Percentiles rank a stretch among this genome's conserved stretches.
Conservation (phyloP, 495 filamentous ascomycete species). For the Aspergillus cavernicola region DNA sequence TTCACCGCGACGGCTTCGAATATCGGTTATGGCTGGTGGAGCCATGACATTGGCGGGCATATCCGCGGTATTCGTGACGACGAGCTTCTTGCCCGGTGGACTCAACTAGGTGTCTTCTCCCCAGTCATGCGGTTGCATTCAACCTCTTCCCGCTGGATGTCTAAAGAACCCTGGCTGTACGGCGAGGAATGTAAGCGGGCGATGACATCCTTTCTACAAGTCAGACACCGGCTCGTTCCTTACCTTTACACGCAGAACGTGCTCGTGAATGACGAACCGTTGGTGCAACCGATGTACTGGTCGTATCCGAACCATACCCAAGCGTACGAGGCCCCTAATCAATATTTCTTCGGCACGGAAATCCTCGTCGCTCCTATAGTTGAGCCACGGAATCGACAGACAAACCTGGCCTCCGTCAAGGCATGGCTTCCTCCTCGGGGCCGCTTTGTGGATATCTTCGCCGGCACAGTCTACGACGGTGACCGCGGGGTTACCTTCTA, state of each 20-base stretch:
- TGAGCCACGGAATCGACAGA: slow-evolving; percentile 33
- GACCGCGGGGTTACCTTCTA: slow-evolving; percentile 43
- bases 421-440: slow-evolving; percentile 49
- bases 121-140: slow-evolving; percentile 58
- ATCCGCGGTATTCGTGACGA: slow-evolving; percentile 47
- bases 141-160: slow-evolving; percentile 45
- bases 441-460: slow-evolving; percentile 50
- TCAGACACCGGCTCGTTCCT: slow-evolving; percentile 53
- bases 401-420: slow-evolving; percentile 33
- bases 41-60: slow-evolving; percentile 61
- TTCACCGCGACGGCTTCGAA: slow-evolving; percentile 61
- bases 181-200: slow-evolving; percentile 30
- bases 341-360: slow-evolving; percentile 52
- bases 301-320: slow-evolving; percentile 40
- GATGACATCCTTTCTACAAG: slow-evolving; percentile 44
- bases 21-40: slow-evolving; percentile 65
- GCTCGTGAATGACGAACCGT: slow-evolving; percentile 40
- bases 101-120: slow-evolving; percentile 55
- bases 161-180: slow-evolving; percentile 57
- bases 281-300: slow-evolving; percentile 61
- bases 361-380: slow-evolving; percentile 53
- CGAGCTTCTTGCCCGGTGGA: slow-evolving; percentile 53
- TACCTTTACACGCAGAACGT: slow-evolving; percentile 57
- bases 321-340: slow-evolving; percentile 49
- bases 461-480: slow-evolving; percentile 49